These are phyloP conservation scores for Graphiopsis chlorocephala DNA, from an alignment of 2,329 filamentous ascomycete genomes.

Conservation along the genomic window DNA sequence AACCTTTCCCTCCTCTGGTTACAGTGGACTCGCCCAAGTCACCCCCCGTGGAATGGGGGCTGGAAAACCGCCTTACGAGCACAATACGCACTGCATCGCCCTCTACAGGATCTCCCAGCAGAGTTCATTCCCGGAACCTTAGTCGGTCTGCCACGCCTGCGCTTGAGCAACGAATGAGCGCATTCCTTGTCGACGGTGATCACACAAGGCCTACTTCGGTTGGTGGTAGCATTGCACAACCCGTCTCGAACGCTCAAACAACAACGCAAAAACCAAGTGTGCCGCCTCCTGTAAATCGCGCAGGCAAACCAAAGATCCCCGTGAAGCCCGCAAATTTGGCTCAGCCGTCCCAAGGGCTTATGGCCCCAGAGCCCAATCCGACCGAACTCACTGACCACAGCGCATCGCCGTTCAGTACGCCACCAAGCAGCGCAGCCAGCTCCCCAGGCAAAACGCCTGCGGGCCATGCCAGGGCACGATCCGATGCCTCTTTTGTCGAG, in stretches of 20 bases:
- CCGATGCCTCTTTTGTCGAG: slow-evolving; percentile 29
- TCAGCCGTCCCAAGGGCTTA: slow-evolving; percentile 25
- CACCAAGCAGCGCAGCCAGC: slow-evolving; percentile 70
- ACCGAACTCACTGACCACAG: slow-evolving; percentile 41
- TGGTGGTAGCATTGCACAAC: slow-evolving; percentile 16
- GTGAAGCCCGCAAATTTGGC: slow-evolving; percentile 28
- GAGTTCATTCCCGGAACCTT: slow-evolving; percentile 27
- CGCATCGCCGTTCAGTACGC: slow-evolving; percentile 81
- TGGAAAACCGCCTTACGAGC: slow-evolving; percentile 6
- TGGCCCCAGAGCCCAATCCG: slow-evolving; percentile 43
- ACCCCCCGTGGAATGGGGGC: slow-evolving; percentile 51
- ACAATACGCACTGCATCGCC: slow-evolving; percentile 16
- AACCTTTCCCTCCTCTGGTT: slow-evolving; percentile 62
- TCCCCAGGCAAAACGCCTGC: slow-evolving; percentile 27
- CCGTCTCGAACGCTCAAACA: not conserved
- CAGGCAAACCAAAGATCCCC: slow-evolving; percentile 70
- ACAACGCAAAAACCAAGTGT: slow-evolving; percentile 35
- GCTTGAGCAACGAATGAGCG: slow-evolving; percentile 39
- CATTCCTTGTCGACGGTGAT: slow-evolving; percentile 32
- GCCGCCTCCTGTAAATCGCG: slow-evolving; percentile 76
- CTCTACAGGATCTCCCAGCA: not conserved
- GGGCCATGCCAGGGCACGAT: slow-evolving; percentile 14
- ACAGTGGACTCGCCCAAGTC: slow-evolving; percentile 69
- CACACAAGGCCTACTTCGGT: slow-evolving; percentile 12
- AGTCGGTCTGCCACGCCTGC: slow-evolving; percentile 43